These are phyloP conservation scores for Tinospora cordifolia DNA, from an alignment of 164 flowering plant species.

Conservation along the genomic window DNA sequence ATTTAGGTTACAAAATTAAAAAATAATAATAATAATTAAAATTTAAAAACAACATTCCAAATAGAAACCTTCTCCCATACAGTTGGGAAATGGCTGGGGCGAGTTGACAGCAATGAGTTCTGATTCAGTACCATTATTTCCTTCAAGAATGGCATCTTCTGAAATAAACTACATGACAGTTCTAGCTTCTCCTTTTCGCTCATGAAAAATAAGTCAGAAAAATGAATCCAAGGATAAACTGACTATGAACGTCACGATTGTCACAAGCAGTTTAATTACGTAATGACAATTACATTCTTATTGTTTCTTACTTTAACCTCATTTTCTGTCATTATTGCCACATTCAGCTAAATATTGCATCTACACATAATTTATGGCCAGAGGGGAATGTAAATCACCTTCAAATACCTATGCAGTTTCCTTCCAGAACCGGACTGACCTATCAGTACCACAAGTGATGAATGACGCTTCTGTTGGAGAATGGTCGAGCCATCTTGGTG, in stretches of 20 bases:
- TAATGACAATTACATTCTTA: background rate
- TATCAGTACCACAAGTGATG: constrained; percentile 69
- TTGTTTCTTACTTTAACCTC: background rate
- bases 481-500: constrained; percentile 82
- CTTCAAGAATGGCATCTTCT: no score
- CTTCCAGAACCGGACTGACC: constrained; percentile 77
- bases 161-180: no score
- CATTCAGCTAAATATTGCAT: background rate
- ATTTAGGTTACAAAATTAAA: background rate
- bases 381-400: background rate
- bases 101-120: background rate
- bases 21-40: no score
- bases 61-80: background rate
- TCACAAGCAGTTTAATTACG: background rate
- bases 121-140: no score
- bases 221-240: background rate
- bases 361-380: background rate
- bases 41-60: no score
- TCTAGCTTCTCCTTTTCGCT: no score
- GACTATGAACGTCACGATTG: background rate
- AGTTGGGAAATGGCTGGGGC: no score
- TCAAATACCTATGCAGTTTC: constrained; percentile 31
- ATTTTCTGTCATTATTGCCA: background rate
- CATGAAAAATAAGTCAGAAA: background rate
- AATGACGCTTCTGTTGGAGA: constrained; percentile 76